Evolutionary conservation across 176 grass and related monocot species (phyloP).

Genomic region (Pontederia paniculata): DNA sequence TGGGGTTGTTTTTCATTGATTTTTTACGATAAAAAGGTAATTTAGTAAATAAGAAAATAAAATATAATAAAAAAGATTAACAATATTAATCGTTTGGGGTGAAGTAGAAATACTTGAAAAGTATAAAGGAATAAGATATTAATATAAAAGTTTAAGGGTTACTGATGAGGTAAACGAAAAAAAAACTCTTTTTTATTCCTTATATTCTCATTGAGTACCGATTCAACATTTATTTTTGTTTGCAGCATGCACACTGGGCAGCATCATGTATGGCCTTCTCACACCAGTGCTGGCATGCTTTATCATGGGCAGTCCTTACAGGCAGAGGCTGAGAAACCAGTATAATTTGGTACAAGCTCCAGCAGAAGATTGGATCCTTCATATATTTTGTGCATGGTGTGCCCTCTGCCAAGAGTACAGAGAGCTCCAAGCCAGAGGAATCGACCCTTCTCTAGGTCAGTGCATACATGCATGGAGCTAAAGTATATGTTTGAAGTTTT

Average conservation of each 20-base stretch:
- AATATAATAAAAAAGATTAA: too few relatives aligned
- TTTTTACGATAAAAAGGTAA: too few relatives aligned
- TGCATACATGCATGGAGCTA: background rate
- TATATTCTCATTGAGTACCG: too few relatives aligned
- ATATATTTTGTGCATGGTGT: conserved; percentile 13
- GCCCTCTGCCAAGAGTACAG: conserved; percentile 26
- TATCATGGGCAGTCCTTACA: conserved; percentile 5
- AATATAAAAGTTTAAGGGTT: too few relatives aligned
- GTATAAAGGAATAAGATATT: too few relatives aligned
- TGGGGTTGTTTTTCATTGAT: too few relatives aligned
- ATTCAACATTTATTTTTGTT: background rate
- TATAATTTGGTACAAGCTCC: conserved; percentile 17
- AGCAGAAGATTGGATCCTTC: conserved; percentile 15
- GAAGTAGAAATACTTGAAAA: too few relatives aligned
- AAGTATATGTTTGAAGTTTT: background rate
- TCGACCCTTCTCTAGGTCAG: conserved; percentile 19
- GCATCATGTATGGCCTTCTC: conserved; percentile 11
- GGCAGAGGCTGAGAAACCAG: conserved; percentile 8
- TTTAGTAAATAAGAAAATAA: too few relatives aligned
- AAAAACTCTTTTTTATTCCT: background rate
- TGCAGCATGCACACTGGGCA: conserved; percentile 11
- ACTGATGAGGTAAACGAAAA: too few relatives aligned
- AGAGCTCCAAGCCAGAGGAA: conserved; percentile 17
- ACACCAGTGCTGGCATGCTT: conserved; percentile 5
- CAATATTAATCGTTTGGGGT: too few relatives aligned